phyloP scores from a whole-genome alignment of 2,329 filamentous ascomycete species.

The Hypoxylon sp. region DNA sequence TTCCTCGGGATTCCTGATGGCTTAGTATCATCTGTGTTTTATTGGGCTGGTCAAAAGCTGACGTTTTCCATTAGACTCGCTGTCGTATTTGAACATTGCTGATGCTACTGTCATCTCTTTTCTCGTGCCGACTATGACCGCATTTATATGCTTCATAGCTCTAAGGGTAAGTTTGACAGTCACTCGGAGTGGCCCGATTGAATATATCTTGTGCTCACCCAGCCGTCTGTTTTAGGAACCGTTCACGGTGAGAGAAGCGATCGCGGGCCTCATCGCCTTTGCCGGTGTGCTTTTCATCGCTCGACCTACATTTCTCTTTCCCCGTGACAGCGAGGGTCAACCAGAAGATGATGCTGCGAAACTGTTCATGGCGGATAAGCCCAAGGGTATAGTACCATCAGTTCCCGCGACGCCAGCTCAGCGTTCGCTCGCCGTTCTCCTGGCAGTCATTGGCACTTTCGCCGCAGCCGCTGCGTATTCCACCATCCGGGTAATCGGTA shows the following conservation, averaged over 20 bases:
- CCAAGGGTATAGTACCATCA: constrained; percentile 40
- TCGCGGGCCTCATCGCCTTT: constrained; percentile 78
- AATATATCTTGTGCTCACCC: neutral
- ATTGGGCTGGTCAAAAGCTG: neutral
- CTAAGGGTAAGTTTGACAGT: constrained; percentile 46
- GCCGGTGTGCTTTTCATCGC: constrained; percentile 83
- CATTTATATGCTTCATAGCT: constrained; percentile 73
- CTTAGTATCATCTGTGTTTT: neutral
- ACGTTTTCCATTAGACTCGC: constrained; percentile 60
- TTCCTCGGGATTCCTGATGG: neutral
- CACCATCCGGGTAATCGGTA: constrained; percentile 81
- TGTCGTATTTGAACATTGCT: constrained; percentile 79
- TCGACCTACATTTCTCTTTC: constrained; percentile 73
- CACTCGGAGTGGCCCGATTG: neutral
- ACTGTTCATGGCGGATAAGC: constrained; percentile 34
- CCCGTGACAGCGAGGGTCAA: constrained; percentile 34
- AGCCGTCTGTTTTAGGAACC: constrained; percentile 72
- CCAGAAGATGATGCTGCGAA: constrained; percentile 5
- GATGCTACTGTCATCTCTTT: constrained; percentile 88
- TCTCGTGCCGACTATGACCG: constrained; percentile 79
- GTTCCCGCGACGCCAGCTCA: constrained; percentile 67
- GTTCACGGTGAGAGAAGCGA: constrained; percentile 78
- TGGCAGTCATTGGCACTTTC: constrained; percentile 78
- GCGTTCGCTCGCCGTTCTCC: constrained; percentile 74
- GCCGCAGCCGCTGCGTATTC: constrained; percentile 79